phyloP scores from a whole-genome alignment of 73 alveolate species.

The Tetrahymena elliotti region DNA sequence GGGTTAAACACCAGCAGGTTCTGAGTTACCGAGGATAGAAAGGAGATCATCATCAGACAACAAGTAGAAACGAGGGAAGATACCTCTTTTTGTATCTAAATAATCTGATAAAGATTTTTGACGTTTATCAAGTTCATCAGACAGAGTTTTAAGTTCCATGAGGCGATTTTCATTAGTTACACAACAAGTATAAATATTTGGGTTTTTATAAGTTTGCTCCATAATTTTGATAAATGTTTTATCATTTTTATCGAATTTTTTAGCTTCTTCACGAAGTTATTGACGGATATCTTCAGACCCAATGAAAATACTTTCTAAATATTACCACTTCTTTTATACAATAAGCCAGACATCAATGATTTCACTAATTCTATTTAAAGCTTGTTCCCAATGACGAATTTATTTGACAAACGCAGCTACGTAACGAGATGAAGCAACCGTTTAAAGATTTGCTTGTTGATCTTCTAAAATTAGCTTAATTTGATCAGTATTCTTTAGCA shows the following conservation, averaged over 20 bases:
- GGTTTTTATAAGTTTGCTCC: constrained; percentile 87
- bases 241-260: constrained; percentile 92
- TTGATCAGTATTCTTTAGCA: constrained; percentile 84
- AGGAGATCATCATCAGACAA: constrained; percentile 97
- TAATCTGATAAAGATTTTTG: constrained; percentile 43
- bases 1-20: constrained; percentile 92
- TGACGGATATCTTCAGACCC: constrained; percentile 98
- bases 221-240: constrained; percentile 84
- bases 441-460: constrained; percentile 83
- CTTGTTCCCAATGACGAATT: constrained; percentile 92
- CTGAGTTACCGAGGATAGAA: constrained; percentile 94
- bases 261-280: constrained; percentile 97
- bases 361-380: constrained; percentile 90
- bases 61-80: constrained; percentile 98
- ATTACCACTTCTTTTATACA: constrained; percentile 98
- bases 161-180: constrained; percentile 69
- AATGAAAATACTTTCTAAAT: constrained; percentile 97
- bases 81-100: constrained; percentile 95
- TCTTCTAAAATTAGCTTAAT: constrained; percentile 90
- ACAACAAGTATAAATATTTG: constrained; percentile 92
- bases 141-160: constrained; percentile 58
- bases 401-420: constrained; percentile 85
- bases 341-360: constrained; percentile 93
- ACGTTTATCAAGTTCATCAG: constrained; percentile 66
- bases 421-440: constrained; percentile 83